Percentiles rank a stretch among this genome's conserved stretches.
Evolutionary conservation across 1,139 yeast genomes (phyloP).

Genomic region (Pichia kudriavzevii): DNA sequence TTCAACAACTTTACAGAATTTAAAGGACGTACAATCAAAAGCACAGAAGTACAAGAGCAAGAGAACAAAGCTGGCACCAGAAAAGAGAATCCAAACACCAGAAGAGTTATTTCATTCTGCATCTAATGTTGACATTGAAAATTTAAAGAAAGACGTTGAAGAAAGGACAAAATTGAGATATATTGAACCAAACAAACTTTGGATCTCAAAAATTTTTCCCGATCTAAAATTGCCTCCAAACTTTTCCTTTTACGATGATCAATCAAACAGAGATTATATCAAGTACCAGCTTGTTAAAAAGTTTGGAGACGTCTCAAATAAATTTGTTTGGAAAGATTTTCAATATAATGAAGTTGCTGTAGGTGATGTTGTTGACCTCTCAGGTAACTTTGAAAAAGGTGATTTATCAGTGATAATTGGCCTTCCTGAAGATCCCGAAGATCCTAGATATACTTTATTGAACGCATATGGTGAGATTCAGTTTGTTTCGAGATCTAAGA

Average conservation of each 20-base stretch:
- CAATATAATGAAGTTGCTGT: slow-evolving; percentile 29
- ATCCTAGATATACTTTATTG: slow-evolving; percentile 48
- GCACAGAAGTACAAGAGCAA: slow-evolving; percentile 11
- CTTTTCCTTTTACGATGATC: slow-evolving; percentile 22
- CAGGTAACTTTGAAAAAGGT: slow-evolving; percentile 27
- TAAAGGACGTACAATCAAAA: slow-evolving; percentile 9
- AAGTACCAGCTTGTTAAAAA: slow-evolving; percentile 16
- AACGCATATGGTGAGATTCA: slow-evolving; percentile 49
- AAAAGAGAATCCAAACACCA: slow-evolving; percentile 24
- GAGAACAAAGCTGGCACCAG: slow-evolving; percentile 5
- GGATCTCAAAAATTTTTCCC: slow-evolving; percentile 20
- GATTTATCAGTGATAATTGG: slow-evolving; percentile 37
- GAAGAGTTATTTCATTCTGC: slow-evolving; percentile 24
- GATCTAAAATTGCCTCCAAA: slow-evolving; percentile 9
- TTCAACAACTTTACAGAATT: slow-evolving; percentile 5
- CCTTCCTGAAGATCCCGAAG: slow-evolving; percentile 34
- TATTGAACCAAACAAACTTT: slow-evolving; percentile 23
- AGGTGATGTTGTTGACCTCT: slow-evolving; percentile 41
- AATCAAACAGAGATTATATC: slow-evolving; percentile 14
- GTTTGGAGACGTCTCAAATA: slow-evolving; percentile 17
- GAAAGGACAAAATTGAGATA: slow-evolving; percentile 21
- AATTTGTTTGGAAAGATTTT: slow-evolving; percentile 16
- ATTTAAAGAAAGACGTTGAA: slow-evolving; percentile 19
- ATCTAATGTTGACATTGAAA: slow-evolving; percentile 22
- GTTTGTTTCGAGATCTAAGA: slow-evolving; percentile 39